Evolutionary conservation across 139 green algal genomes (phyloP), one percentile per base, ranked within the genome.

Genomic region (Chlorella sp.): DNA sequence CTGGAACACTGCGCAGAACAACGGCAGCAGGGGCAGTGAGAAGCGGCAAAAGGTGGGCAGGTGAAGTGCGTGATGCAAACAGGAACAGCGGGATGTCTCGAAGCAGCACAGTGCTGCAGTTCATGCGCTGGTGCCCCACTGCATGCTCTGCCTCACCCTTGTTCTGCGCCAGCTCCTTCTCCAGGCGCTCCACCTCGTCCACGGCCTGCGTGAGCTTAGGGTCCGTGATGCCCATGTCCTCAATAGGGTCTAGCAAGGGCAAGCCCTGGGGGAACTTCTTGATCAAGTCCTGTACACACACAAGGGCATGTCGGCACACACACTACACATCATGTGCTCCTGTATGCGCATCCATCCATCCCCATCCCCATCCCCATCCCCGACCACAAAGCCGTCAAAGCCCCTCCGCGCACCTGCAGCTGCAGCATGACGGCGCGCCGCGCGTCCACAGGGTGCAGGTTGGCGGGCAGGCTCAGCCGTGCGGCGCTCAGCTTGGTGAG

Each of bases 221-320:
- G 64, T 93, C 86, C 14, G 63, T 27, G 4, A 98, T 81, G 61
- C 81, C 70, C 89, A 98, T 93, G 81, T 98, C 94, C 34, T 89
- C 85, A 0, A 92, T 62, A 0, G 93, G 91, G 73, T 98, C 87
- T 68, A 98, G 74, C 62, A 70, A 50, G 1, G 93, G 93, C 24
- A 67, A 70, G 35, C 72, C 77, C 55, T 83, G 36, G 5, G 89
- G 70, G 66, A 82, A 49, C 35, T 68, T 75, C 29, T 71, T 71
- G 33, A 77, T 22, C 34, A 91, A 61, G 30, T 86, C 82, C 69
- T 83, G n/a, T n/a, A n/a, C n/a, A n/a, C n/a, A n/a, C n/a, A n/a
- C n/a, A n/a, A n/a, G n/a, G n/a, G n/a, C n/a, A n/a, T n/a, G n/a
- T n/a, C n/a, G n/a, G n/a, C n/a, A n/a, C n/a, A n/a, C n/a, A n/a